phyloP scores from a whole-genome alignment of 2,329 filamentous ascomycete genomes.

The Pseudogymnoascus sp. region DNA sequence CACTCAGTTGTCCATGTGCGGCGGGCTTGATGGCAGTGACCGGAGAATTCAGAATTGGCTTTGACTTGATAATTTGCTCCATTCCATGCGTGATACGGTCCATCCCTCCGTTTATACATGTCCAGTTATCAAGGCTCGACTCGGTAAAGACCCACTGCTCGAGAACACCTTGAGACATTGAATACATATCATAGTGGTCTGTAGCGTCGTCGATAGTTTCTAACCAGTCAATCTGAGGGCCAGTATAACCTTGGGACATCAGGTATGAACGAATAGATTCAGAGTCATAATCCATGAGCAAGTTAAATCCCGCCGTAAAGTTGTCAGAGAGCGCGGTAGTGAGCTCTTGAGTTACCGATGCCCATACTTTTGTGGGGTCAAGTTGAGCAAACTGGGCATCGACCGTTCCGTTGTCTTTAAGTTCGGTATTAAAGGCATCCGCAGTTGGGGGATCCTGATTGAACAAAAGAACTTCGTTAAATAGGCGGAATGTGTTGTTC shows the following conservation, averaged over 20 bases:
- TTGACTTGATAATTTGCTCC: constrained; percentile 13
- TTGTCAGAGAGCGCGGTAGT: not conserved
- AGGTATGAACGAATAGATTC: constrained; percentile 13
- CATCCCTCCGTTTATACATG: constrained; percentile 29
- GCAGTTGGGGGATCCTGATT: constrained; percentile 19
- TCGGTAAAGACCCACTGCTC: constrained; percentile 29
- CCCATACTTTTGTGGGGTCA: constrained; percentile 6
- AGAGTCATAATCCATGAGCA: constrained; percentile 13
- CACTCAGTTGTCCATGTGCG: constrained; percentile 5
- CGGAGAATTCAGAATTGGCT: constrained; percentile 4
- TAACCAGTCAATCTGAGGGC: constrained; percentile 15
- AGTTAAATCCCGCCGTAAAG: not conserved
- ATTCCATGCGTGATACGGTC: constrained; percentile 25
- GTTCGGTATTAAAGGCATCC: constrained; percentile 3
- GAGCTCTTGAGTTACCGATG: not conserved
- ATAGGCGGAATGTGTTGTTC: constrained; percentile 10
- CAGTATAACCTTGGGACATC: not conserved
- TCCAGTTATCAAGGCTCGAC: constrained; percentile 20
- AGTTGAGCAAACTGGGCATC: not conserved
- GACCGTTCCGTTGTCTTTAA: not conserved
- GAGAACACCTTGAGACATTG: constrained; percentile 28
- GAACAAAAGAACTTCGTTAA: constrained; percentile 18
- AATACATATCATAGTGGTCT: constrained; percentile 30
- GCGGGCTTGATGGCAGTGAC: constrained; percentile 12
- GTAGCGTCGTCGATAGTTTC: constrained; percentile 23